These are phyloP conservation scores for Podila minutissima DNA, from an alignment of 192 early-diverging fungal species.

Conservation along the genomic window DNA sequence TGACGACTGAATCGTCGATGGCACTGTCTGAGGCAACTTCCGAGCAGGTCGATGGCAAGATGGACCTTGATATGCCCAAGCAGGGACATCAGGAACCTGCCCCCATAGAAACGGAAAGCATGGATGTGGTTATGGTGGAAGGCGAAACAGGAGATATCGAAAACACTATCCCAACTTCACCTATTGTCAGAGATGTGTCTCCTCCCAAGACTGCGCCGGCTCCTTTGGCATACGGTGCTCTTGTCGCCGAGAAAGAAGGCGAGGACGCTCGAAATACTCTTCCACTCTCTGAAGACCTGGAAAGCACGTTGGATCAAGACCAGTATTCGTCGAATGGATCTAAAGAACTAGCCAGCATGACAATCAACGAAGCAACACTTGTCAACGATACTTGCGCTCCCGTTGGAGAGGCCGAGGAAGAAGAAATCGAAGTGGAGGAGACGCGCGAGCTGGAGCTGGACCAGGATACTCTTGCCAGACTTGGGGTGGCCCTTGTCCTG, in stretches of 20 bases:
- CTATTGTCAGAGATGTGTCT: background rate
- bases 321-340: too few relatives aligned
- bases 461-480: background rate
- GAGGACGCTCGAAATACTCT: too few relatives aligned
- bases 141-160: background rate
- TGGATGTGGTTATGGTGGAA: background rate
- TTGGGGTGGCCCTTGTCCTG: slow-evolving; percentile 7
- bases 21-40: background rate
- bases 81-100: too few relatives aligned
- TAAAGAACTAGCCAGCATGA: too few relatives aligned
- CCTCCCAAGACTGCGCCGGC: too few relatives aligned
- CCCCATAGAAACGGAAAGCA: background rate
- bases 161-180: too few relatives aligned
- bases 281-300: too few relatives aligned
- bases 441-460: slow-evolving; percentile 12
- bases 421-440: slow-evolving; percentile 12
- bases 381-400: background rate
- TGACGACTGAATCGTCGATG: background rate
- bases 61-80: background rate
- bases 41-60: background rate
- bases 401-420: background rate
- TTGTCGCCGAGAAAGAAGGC: too few relatives aligned
- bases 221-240: too few relatives aligned
- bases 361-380: background rate
- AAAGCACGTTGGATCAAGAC: too few relatives aligned